phyloP scores from a whole-genome alignment of 140 eudicot genomes.

The Erigeron philadelphicus region DNA sequence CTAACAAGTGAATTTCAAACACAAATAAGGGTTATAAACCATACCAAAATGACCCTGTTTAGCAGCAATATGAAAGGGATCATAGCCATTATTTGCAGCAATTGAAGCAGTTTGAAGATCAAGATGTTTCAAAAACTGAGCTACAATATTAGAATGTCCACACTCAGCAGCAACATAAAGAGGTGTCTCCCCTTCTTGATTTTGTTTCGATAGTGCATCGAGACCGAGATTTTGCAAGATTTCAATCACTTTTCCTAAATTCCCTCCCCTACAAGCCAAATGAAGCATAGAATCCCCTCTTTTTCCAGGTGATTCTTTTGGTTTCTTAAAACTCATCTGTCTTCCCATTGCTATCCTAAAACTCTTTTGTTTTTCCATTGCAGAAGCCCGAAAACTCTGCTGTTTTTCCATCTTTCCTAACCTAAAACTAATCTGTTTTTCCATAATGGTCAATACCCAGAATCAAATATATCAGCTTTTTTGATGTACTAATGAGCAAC shows the following conservation, averaged over 20 bases:
- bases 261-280: slow-evolving; percentile 80
- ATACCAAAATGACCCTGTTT: slow-evolving; percentile 88
- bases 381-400: slow-evolving; percentile 36
- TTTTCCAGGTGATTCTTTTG: slow-evolving; percentile 89
- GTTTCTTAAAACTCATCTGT: slow-evolving; percentile 63
- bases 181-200: slow-evolving; percentile 88
- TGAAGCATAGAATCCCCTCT: slow-evolving; percentile 80
- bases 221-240: slow-evolving; percentile 52
- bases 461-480: slow-evolving; percentile 19
- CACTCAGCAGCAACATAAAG: slow-evolving; percentile 83
- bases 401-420: slow-evolving; percentile 44
- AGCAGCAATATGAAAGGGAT: slow-evolving; percentile 89
- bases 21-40: background rate
- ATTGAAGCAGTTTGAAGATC: slow-evolving; percentile 78
- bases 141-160: slow-evolving; percentile 71
- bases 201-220: slow-evolving; percentile 57
- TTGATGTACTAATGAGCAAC: slow-evolving; percentile 8
- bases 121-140: slow-evolving; percentile 63
- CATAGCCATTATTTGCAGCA: slow-evolving; percentile 83
- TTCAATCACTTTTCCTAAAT: slow-evolving; percentile 54
- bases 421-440: slow-evolving; percentile 52
- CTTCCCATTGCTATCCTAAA: slow-evolving; percentile 60
- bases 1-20: slow-evolving; percentile 12
- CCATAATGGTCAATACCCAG: slow-evolving; percentile 42
- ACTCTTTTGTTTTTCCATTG: slow-evolving; percentile 47